Evolutionary conservation across 2,329 filamentous ascomycete genomes (phyloP), one percentile per base, ranked within the genome.

Genomic region (Ascochyta pisi): DNA sequence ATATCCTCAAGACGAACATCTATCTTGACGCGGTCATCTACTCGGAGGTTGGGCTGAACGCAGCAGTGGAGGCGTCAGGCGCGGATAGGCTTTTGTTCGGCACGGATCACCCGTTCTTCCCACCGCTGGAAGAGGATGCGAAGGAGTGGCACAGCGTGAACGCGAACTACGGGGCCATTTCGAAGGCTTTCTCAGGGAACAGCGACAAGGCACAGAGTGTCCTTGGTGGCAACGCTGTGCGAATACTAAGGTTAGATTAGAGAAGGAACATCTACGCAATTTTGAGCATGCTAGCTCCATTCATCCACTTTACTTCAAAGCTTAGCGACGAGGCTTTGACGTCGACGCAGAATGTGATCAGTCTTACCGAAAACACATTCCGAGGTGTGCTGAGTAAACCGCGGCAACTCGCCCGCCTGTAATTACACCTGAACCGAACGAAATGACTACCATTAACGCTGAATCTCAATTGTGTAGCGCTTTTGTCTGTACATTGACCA

Each of bases 21-120:
- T 95, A 92, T 71, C 83, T 97, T 1, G 92, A 96, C 76, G 92
- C 92, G 0, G 92, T 96, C 13, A 85, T 96, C 6, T 92, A 95
- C 74, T 90, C 88, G 0, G 86, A 89, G 42, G 86, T 91, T 9
- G 90, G 89, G 0, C 73, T 93, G 53, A 86, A 84, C 65, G 89
- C 89, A 1, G 90, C 90, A 0, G 82, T 91, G 2, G 84, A 87
- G 22, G 88, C 88, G 0, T 83, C 77, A 8, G 89, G 89, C 0
- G 80, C 81, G 0, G 89, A 92, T 65, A 81, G 89, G 56, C 76
- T 94, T 46, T 84, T 94, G 80, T 94, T 94, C 76, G 91, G 82
- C 24, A 93, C 90, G 0, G 90, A 93, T 71, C 89, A 93, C 73
- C 90, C 90, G 0, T 93, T 94, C 78, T 94, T 94, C 75, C 90